Conservation (phyloP, 2,329 filamentous ascomycete genomes). For the Trichothecium sympodiale region DNA sequence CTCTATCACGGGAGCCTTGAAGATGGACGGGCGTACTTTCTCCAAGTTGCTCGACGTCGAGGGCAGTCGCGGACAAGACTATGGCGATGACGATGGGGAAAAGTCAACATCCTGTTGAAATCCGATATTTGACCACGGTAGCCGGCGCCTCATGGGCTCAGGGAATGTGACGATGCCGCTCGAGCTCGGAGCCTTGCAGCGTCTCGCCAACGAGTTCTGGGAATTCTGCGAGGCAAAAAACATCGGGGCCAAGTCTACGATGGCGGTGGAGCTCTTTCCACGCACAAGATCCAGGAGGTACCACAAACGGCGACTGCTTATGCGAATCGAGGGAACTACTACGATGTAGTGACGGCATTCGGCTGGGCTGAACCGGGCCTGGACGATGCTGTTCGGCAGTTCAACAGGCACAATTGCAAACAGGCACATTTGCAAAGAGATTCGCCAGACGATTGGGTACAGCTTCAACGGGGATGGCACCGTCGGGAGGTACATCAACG, state of each 20-base stretch:
- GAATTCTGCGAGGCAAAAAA: neutral
- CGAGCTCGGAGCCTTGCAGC: neutral
- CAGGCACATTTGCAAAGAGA: no score
- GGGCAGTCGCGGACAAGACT: conserved; percentile 5
- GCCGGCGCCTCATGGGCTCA: conserved; percentile 14
- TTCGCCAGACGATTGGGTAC: no score
- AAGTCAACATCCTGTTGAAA: conserved; percentile 14
- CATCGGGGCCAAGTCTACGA: neutral
- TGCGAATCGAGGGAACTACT: no score
- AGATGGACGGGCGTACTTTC: conserved; percentile 11
- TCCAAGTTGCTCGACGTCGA: conserved; percentile 9
- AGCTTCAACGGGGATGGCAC: no score
- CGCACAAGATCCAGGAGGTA: no score
- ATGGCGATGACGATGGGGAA: conserved; percentile 10
- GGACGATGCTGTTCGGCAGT: no score
- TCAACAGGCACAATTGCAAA: no score
- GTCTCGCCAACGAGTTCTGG: conserved; percentile 2
- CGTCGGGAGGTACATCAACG: no score
- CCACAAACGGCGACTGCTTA: no score
- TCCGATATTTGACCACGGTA: conserved; percentile 12
- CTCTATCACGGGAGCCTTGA: neutral
- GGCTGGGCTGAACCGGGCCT: no score
- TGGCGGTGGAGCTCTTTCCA: neutral
- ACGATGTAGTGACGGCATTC: no score
- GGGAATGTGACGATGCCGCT: conserved; percentile 9